Conservation (phyloP, 2,329 filamentous ascomycete species). For the Neospermospora avenae region DNA sequence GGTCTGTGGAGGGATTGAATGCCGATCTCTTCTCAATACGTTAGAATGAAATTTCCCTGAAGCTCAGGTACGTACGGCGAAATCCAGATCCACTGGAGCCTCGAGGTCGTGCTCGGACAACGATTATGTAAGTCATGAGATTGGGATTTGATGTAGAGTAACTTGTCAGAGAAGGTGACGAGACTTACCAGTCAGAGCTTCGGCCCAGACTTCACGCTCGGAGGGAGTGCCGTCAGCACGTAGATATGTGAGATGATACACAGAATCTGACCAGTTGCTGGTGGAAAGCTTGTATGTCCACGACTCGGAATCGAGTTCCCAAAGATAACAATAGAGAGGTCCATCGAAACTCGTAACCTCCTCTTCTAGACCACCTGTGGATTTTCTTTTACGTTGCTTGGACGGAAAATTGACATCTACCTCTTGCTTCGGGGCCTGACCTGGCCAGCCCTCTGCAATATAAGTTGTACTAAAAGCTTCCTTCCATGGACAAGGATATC, state of each 20-base stretch:
- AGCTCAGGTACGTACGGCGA: too few relatives aligned
- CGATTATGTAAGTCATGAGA: not conserved
- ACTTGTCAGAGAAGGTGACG: not conserved
- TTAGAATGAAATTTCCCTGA: too few relatives aligned
- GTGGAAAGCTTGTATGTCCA: not conserved
- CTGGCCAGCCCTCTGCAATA: not conserved
- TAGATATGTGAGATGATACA: not conserved
- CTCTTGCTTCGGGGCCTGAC: not conserved
- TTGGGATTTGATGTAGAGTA: not conserved
- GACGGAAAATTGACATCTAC: not conserved
- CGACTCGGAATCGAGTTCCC: not conserved
- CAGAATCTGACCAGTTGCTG: not conserved
- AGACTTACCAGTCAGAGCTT: not conserved
- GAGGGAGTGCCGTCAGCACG: not conserved
- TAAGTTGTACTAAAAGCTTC: not conserved
- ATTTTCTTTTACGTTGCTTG: conserved; percentile 2
- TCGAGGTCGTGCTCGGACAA: not conserved
- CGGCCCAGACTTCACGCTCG: not conserved
- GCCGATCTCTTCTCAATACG: not conserved
- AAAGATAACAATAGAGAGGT: not conserved
- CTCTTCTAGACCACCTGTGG: not conserved
- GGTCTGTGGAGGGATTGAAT: not conserved
- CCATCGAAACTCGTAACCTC: not conserved
- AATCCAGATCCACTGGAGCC: not conserved
- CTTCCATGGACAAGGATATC: not conserved